A percentile compares a stretch with the other conserved stretches of the same genome.
These are phyloP conservation scores for Senna siamea DNA, from an alignment of 306 rosid species.

Conservation along the genomic window DNA sequence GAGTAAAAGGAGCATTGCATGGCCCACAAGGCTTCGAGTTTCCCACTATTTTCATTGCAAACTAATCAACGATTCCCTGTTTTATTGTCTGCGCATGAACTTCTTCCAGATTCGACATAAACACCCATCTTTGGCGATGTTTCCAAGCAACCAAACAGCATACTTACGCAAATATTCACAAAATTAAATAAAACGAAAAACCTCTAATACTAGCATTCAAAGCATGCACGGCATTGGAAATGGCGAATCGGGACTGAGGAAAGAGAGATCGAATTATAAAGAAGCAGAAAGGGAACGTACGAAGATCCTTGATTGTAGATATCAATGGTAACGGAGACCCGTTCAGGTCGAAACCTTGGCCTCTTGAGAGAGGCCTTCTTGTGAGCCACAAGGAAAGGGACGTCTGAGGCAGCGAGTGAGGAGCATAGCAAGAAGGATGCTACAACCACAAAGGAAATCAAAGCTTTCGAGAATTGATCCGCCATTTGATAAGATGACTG, in stretches of 20 bases:
- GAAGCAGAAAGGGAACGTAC: constrained; percentile 47
- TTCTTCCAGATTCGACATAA: too few species aligned
- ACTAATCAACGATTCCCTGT: too few species aligned
- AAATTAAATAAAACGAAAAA: constrained; percentile 1
- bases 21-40: too few species aligned
- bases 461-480: constrained; percentile 44
- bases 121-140: not conserved
- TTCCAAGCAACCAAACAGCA: not conserved
- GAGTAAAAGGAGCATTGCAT: too few species aligned
- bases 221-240: constrained; percentile 43
- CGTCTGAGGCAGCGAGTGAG: constrained; percentile 68
- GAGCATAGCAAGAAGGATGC: constrained; percentile 50
- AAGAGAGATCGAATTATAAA: not conserved
- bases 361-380: constrained; percentile 92
- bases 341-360: constrained; percentile 86
- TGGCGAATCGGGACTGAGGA: too few species aligned
- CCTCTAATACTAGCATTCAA: constrained; percentile 15
- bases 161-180: not conserved
- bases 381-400: constrained; percentile 87
- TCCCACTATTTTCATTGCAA: too few species aligned
- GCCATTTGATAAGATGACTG: constrained; percentile 58
- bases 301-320: constrained; percentile 94
- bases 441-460: constrained; percentile 43
- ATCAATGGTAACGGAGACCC: constrained; percentile 85
- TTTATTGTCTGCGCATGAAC: too few species aligned